These are phyloP conservation scores for Herpetomonas tarakana DNA, from an alignment of 208 protist species.

Conservation along the genomic window DNA sequence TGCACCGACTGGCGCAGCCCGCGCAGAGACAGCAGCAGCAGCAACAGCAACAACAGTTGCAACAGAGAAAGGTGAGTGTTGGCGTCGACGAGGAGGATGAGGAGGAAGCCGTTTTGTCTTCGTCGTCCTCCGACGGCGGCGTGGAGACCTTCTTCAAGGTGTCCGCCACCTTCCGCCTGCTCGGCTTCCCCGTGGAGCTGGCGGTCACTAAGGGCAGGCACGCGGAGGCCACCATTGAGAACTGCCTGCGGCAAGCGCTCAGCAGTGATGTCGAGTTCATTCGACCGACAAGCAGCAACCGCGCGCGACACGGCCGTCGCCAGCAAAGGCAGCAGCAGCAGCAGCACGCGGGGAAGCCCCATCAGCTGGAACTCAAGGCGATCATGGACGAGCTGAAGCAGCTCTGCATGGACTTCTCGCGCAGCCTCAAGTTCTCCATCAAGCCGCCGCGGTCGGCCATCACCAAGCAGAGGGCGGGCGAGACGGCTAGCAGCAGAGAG, in stretches of 20 bases:
- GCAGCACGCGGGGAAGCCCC: conserved; percentile 30
- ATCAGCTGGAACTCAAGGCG: conserved; percentile 71
- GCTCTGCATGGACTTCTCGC: conserved; percentile 71
- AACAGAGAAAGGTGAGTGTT: conserved; percentile 15
- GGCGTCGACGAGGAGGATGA: not conserved
- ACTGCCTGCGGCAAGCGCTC: conserved; percentile 68
- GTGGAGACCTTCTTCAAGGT: conserved; percentile 43
- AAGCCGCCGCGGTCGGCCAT: conserved; percentile 39
- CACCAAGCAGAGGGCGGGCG: not conserved
- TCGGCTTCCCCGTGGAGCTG: conserved; percentile 84
- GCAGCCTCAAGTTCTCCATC: conserved; percentile 77
- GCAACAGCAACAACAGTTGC: not conserved
- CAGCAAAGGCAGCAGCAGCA: conserved; percentile 11
- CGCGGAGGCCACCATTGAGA: conserved; percentile 41
- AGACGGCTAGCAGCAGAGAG: not conserved
- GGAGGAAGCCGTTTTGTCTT: not conserved
- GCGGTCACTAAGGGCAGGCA: conserved; percentile 48
- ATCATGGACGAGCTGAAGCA: conserved; percentile 72
- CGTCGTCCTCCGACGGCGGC: not conserved
- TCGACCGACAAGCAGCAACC: conserved; percentile 8
- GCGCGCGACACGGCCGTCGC: conserved; percentile 6
- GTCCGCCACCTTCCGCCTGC: conserved; percentile 73
- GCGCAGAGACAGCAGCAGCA: conserved; percentile 10
- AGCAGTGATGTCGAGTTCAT: conserved; percentile 80
- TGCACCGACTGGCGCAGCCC: conserved; percentile 35